phyloP scores from a whole-genome alignment of 768 basidiomycete species.

The Baorangia bicolor region DNA sequence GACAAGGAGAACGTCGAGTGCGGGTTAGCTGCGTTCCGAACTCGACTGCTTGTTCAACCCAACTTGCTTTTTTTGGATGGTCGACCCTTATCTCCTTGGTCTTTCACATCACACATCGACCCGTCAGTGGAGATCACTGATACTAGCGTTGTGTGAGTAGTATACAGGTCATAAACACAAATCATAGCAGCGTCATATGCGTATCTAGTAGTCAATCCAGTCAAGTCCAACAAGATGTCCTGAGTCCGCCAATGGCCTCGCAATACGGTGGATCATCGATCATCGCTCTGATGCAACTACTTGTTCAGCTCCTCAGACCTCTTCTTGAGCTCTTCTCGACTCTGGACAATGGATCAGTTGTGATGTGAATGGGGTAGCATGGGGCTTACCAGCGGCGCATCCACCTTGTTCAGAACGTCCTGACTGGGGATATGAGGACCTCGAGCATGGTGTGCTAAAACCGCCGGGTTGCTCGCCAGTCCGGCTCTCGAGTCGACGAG shows the following conservation, averaged over 20 bases:
- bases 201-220: neutral
- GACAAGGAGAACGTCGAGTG: neutral
- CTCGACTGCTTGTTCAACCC: neutral
- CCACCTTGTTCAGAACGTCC: conserved; percentile 44
- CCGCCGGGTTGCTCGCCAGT: conserved; percentile 39
- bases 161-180: neutral
- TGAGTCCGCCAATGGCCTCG: neutral
- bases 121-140: too few species aligned
- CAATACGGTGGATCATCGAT: too few species aligned
- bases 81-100: neutral
- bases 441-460: conserved; percentile 47
- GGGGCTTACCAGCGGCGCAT: conserved; percentile 45
- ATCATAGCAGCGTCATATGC: neutral
- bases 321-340: conserved; percentile 49
- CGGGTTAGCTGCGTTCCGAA: neutral
- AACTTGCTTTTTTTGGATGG: neutral
- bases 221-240: neutral
- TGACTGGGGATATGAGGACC: conserved; percentile 51
- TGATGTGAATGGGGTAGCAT: neutral
- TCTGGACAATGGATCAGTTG: conserved; percentile 32
- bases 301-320: conserved; percentile 49
- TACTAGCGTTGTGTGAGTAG: neutral
- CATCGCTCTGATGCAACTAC: neutral
- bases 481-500: conserved; percentile 39
- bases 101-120: neutral